phyloP scores from a whole-genome alignment of 257 asterid species.

The Coffea eugenioides region DNA sequence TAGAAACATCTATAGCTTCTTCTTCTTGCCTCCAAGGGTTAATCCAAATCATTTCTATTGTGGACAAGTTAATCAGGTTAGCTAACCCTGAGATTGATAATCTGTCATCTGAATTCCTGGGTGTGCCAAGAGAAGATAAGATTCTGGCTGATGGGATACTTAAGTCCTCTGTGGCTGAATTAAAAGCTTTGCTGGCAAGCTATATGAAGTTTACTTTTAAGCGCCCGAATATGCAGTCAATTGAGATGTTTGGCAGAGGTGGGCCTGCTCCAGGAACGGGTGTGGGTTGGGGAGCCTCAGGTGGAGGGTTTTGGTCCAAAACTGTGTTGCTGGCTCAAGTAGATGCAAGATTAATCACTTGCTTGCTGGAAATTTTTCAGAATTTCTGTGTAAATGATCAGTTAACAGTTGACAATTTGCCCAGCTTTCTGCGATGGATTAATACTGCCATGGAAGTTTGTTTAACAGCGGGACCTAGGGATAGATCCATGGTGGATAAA shows the following conservation, averaged over 20 bases:
- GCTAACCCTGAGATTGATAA: slow-evolving; percentile 50
- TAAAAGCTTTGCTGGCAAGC: slow-evolving; percentile 37
- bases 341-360: slow-evolving; percentile 57
- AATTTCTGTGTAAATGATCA: slow-evolving; percentile 22
- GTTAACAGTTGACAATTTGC: slow-evolving; percentile 31
- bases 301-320: slow-evolving; percentile 91
- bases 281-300: slow-evolving; percentile 94
- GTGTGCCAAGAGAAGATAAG: slow-evolving; percentile 47
- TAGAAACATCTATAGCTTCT: slow-evolving; percentile 63
- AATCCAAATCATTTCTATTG: slow-evolving; percentile 48
- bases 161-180: slow-evolving; percentile 46
- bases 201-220: slow-evolving; percentile 36
- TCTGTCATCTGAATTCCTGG: slow-evolving; percentile 27
- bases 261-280: slow-evolving; percentile 99
- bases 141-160: slow-evolving; percentile 69
- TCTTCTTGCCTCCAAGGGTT: slow-evolving; percentile 84
- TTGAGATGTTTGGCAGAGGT: slow-evolving; percentile 80
- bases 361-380: slow-evolving; percentile 52
- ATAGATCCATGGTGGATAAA: slow-evolving; percentile 45
- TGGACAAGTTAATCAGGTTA: slow-evolving; percentile 64
- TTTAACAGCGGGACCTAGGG: slow-evolving; percentile 62
- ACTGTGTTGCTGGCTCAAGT: slow-evolving; percentile 57
- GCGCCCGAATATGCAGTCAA: slow-evolving; percentile 39
- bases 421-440: slow-evolving; percentile 40
- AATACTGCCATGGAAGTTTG: slow-evolving; percentile 53